A percentile compares a stretch with the other conserved stretches of the same genome.
phyloP scores from a whole-genome alignment of 2,329 filamentous ascomycete species.

The Talaromyces piceae region DNA sequence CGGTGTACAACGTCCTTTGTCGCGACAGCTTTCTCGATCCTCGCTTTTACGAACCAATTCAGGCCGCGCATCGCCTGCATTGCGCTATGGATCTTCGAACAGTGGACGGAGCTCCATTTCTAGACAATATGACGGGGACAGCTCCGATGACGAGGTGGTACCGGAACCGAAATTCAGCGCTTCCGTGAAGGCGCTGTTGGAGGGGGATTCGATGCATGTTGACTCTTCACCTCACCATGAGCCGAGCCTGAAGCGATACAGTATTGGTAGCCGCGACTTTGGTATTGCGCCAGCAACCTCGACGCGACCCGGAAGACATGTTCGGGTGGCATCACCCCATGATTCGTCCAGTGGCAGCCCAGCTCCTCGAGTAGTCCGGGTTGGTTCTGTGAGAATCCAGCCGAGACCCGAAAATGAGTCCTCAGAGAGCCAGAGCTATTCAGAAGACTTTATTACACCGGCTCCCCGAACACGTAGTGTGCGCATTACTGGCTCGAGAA shows the following conservation, averaged over 20 bases:
- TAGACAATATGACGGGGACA: conserved; percentile 55
- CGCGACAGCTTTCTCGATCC: conserved; percentile 31
- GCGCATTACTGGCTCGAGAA: conserved; percentile 35
- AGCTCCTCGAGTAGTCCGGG: conserved; percentile 34
- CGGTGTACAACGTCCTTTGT: conserved; percentile 27
- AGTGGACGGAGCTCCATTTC: conserved; percentile 17
- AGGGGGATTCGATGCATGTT: conserved; percentile 44
- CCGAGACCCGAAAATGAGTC: conserved; percentile 27
- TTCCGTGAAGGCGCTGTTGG: conserved; percentile 76
- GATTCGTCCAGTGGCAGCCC: conserved; percentile 35
- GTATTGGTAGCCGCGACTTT: conserved; percentile 13
- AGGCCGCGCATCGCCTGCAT: conserved; percentile 24
- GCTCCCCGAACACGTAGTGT: conserved; percentile 38
- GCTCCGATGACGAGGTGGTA: conserved; percentile 81
- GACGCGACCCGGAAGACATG: conserved; percentile 25
- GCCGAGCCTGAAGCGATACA: conserved; percentile 21
- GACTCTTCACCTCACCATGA: conserved; percentile 47
- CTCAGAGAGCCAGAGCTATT: conserved; percentile 17
- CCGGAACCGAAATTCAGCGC: conserved; percentile 87
- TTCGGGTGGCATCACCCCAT: conserved; percentile 30
- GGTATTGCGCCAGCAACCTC: conserved; percentile 12
- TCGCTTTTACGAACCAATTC: conserved; percentile 27
- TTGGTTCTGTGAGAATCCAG: conserved; percentile 22
- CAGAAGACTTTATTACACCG: conserved; percentile 39
- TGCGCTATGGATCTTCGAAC: conserved; percentile 17